A percentile compares a stretch with the other conserved stretches of the same genome.
These are phyloP conservation scores for Castanea crenata DNA, from an alignment of 306 rosid species.

Conservation along the genomic window DNA sequence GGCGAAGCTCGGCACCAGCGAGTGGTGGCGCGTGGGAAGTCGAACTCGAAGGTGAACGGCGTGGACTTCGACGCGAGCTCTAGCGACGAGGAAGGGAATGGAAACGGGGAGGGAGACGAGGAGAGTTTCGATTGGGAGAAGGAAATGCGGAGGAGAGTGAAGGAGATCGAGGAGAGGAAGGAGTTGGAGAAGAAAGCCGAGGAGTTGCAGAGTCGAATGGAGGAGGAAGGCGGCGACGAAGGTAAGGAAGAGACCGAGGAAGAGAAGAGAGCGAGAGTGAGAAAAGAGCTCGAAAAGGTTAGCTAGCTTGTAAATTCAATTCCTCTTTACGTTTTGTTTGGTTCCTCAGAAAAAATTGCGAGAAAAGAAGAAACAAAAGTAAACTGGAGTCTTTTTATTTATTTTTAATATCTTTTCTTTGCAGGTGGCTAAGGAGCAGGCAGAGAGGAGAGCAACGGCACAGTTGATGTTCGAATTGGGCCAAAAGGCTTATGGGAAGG, in stretches of 20 bases:
- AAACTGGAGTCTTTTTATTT: not conserved
- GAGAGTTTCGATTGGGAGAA: slow-evolving; percentile 65
- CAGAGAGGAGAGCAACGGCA: slow-evolving; percentile 88
- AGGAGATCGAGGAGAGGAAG: slow-evolving; percentile 81
- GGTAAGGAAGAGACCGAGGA: slow-evolving; percentile 67
- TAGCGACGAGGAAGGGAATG: slow-evolving; percentile 66
- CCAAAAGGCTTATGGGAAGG: slow-evolving; percentile 88
- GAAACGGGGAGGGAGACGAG: slow-evolving; percentile 40
- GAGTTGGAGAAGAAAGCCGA: slow-evolving; percentile 90
- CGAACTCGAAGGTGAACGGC: slow-evolving; percentile 69
- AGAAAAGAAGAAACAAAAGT: not conserved
- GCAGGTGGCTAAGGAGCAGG: slow-evolving; percentile 96
- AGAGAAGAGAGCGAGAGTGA: slow-evolving; percentile 85
- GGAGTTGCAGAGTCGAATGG: slow-evolving; percentile 63
- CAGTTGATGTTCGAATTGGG: slow-evolving; percentile 95
- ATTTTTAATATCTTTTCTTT: not conserved
- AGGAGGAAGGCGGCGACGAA: slow-evolving; percentile 37
- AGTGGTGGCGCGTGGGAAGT: slow-evolving; percentile 58
- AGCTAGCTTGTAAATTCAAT: not conserved
- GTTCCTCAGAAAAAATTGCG: not conserved
- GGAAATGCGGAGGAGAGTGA: slow-evolving; percentile 67
- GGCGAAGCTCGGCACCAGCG: slow-evolving; percentile 60
- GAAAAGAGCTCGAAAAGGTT: slow-evolving; percentile 92
- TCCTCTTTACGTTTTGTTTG: not conserved
- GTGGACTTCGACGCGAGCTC: slow-evolving; percentile 56